These are phyloP conservation scores for Pyrenopolyporus hunteri DNA, from an alignment of 495 filamentous ascomycete genomes.

Conservation along the genomic window DNA sequence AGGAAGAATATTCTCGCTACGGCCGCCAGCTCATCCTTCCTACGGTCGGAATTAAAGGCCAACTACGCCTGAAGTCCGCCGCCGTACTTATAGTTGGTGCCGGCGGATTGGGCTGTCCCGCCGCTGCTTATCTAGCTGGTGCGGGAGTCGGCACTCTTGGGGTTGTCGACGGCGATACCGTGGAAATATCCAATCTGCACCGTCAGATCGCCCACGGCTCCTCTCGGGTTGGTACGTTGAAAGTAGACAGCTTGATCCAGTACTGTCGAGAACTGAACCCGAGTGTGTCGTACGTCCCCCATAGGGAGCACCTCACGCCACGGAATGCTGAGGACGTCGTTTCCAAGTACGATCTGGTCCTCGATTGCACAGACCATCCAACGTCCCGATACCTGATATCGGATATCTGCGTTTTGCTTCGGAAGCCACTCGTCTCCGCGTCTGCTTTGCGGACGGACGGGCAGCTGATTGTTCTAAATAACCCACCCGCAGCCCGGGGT, in stretches of 20 bases:
- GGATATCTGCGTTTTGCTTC: constrained; percentile 78
- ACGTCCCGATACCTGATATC: constrained; percentile 91
- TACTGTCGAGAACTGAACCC: constrained; percentile 74
- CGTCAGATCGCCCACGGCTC: constrained; percentile 85
- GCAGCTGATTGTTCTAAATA: constrained; percentile 84
- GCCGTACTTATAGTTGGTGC: constrained; percentile 86
- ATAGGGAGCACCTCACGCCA: constrained; percentile 66
- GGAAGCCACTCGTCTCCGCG: constrained; percentile 84
- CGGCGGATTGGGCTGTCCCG: constrained; percentile 90
- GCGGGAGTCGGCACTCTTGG: constrained; percentile 86
- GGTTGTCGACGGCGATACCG: constrained; percentile 83
- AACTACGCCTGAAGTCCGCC: constrained; percentile 74
- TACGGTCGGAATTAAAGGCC: constrained; percentile 80
- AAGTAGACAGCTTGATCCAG: constrained; percentile 79
- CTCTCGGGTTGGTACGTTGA: constrained; percentile 71
- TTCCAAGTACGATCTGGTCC: constrained; percentile 74
- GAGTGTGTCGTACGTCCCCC: constrained; percentile 62
- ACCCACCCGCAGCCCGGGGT: constrained; percentile 59
- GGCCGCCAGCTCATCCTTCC: constrained; percentile 92
- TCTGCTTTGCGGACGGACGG: constrained; percentile 87
- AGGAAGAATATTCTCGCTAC: constrained; percentile 81
- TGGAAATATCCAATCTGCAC: constrained; percentile 91
- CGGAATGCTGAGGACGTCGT: constrained; percentile 69
- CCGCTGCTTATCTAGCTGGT: constrained; percentile 86
- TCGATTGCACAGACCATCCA: constrained; percentile 95